phyloP scores from a whole-genome alignment of 2,329 filamentous ascomycete species.

The Alternaria burnsii region DNA sequence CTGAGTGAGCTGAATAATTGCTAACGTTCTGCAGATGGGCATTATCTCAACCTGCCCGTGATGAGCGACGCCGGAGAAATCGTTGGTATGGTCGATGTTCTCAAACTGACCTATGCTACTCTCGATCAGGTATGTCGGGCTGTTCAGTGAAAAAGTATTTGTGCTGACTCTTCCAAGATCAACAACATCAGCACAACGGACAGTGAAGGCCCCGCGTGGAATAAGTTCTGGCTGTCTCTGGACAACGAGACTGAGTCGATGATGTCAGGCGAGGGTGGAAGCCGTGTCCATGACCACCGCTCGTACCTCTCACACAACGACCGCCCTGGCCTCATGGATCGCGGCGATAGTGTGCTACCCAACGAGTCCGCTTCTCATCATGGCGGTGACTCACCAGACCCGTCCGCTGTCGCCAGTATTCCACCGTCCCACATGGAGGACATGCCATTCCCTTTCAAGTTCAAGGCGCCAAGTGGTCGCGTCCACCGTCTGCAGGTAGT shows the following conservation, averaged over 20 bases:
- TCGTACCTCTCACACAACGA: conserved; percentile 84
- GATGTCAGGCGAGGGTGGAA: conserved; percentile 88
- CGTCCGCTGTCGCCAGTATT: conserved; percentile 69
- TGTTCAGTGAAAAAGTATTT: neutral
- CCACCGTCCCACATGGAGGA: conserved; percentile 67
- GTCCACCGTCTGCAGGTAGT: conserved; percentile 90
- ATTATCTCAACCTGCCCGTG: conserved; percentile 96
- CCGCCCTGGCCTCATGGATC: conserved; percentile 66
- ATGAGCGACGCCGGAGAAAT: conserved; percentile 99
- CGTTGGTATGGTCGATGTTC: conserved; percentile 98
- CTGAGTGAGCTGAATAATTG: neutral
- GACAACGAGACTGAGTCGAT: conserved; percentile 95
- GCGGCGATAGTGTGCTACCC: conserved; percentile 85
- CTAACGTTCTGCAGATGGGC: conserved; percentile 73
- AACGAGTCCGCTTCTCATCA: conserved; percentile 95
- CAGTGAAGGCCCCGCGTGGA: conserved; percentile 96
- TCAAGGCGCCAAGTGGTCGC: conserved; percentile 94
- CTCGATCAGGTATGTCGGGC: conserved; percentile 80
- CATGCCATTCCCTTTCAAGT: conserved; percentile 94
- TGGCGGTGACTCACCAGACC: conserved; percentile 77
- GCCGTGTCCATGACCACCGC: conserved; percentile 72
- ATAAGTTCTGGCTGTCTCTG: conserved; percentile 99
- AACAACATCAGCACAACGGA: conserved; percentile 92
- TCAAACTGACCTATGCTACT: conserved; percentile 97
- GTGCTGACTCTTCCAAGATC: conserved; percentile 57